Evolutionary conservation across 257 asterid genomes (phyloP), one percentile per base, ranked within the genome.

Genomic region (Solanum infundibuliforme): DNA sequence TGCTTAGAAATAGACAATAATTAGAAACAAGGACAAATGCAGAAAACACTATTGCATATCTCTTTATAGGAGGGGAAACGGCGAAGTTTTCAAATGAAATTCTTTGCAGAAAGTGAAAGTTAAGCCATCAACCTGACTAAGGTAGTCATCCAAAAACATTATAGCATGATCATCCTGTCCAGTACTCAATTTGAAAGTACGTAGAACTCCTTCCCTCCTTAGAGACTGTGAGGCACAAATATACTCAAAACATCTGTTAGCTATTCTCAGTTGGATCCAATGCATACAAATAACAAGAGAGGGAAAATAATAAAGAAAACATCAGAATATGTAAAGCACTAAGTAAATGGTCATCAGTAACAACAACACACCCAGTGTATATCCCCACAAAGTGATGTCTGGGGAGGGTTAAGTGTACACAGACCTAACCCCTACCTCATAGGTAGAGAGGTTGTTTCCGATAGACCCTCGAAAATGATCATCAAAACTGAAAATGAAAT

Each of bases 111-210:
- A 25, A 87, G 86, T 79, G 66, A 88, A 29, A 79, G 39, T 79
- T 25, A 79, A 27, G 60, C 48, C 60, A 91, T 91, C 79, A 89
- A 95, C 99, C 98, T 95, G 98, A 88, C 88, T 95, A 62, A 92
- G 58, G 91, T 97, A 97, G 92, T 97, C 95, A 32, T 95, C 98
- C 81, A 89, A 20, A 89, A 97, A 93, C 98, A 97, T 97, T 86
- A 97, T 88, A 77, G 99, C 99, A 92, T 94, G 98, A 90, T 97
- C 99, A 58, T 97, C 98, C 91, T 96, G 99, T 85, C 99, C 99
- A 69, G 95, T 94, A 90, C 90, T 97, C 88, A 97, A 89, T 91
- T 96, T 97, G 89, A 97, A 97, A 89, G 95, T 83, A 79, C 96
- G 98, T 89, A 97, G 72, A 85, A 93, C 91, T 48, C 90, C 87